Percentiles rank a stretch among this genome's conserved stretches.
Evolutionary conservation across 2,329 filamentous ascomycete species (phyloP).

Genomic region (Emmonsia crescens): DNA sequence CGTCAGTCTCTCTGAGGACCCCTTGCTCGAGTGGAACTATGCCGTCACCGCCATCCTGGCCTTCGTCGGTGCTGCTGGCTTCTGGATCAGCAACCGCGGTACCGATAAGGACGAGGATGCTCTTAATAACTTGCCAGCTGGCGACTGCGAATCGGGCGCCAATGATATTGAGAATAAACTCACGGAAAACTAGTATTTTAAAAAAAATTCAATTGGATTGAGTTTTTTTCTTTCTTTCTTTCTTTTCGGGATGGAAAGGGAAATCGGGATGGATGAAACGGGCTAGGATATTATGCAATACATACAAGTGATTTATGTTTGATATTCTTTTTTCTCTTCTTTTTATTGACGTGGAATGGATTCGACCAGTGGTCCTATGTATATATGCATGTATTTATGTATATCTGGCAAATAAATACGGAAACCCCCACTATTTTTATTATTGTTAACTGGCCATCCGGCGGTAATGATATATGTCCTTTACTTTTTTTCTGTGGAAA

Average conservation of each 20-base stretch:
- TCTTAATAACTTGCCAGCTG: conserved; percentile 40
- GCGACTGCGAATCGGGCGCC: neutral
- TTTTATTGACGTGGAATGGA: neutral
- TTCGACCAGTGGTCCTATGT: neutral
- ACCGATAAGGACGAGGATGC: conserved; percentile 58
- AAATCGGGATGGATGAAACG: neutral
- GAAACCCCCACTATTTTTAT: neutral
- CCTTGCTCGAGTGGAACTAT: conserved; percentile 64
- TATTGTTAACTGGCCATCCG: neutral
- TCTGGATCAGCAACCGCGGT: conserved; percentile 59
- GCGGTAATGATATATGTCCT: neutral
- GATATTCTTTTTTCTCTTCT: neutral
- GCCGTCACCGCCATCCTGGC: conserved; percentile 51
- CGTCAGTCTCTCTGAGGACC: conserved; percentile 50
- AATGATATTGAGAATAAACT: conserved; percentile 4
- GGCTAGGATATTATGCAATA: neutral
- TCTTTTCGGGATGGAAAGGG: neutral
- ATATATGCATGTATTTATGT: neutral
- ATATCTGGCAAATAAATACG: neutral
- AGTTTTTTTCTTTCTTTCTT: neutral
- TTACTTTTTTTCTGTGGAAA: too few relatives aligned
- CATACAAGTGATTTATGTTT: neutral
- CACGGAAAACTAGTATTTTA: neutral
- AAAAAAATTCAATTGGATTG: neutral
- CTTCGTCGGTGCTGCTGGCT: conserved; percentile 49